Evolutionary conservation across 257 asterid species (phyloP).

Genomic region (Lantana camara): DNA sequence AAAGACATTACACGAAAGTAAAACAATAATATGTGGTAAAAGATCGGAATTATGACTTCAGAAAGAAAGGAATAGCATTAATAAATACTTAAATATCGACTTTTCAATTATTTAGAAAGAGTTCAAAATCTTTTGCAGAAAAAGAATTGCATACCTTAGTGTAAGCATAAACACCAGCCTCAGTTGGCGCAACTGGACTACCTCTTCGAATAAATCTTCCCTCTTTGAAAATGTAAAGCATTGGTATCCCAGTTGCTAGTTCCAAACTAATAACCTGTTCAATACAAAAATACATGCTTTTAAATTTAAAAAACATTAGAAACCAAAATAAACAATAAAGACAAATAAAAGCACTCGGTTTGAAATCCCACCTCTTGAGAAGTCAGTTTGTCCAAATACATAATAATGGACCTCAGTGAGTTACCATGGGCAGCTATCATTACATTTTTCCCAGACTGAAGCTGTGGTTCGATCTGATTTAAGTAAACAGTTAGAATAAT

Average conservation of each 20-base stretch:
- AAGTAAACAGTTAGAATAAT: constrained; percentile 26
- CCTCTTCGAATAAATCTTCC: constrained; percentile 89
- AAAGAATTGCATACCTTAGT: constrained; percentile 66
- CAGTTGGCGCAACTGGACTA: constrained; percentile 90
- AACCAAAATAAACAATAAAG: neutral
- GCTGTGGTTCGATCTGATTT: constrained; percentile 87
- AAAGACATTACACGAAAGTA: no score
- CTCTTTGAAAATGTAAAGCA: constrained; percentile 94
- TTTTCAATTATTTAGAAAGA: neutral
- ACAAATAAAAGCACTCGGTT: neutral
- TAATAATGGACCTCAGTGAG: constrained; percentile 93
- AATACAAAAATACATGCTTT: constrained; percentile 7
- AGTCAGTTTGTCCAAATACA: constrained; percentile 95
- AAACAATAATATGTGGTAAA: no score
- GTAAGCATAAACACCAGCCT: constrained; percentile 92
- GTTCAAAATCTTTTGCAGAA: constrained; percentile 1
- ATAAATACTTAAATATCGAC: neutral
- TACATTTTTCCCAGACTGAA: constrained; percentile 71
- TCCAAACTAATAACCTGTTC: constrained; percentile 94
- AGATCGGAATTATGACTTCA: no score
- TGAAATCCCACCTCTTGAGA: constrained; percentile 78
- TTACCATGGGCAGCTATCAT: constrained; percentile 99
- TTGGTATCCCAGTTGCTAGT: constrained; percentile 92
- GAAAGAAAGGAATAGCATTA: no score
- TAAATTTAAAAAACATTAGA: neutral